A percentile compares a stretch with the other conserved stretches of the same genome.
Evolutionary conservation across 73 alveolate species (phyloP).

Genomic region (Diophrys sp.): DNA sequence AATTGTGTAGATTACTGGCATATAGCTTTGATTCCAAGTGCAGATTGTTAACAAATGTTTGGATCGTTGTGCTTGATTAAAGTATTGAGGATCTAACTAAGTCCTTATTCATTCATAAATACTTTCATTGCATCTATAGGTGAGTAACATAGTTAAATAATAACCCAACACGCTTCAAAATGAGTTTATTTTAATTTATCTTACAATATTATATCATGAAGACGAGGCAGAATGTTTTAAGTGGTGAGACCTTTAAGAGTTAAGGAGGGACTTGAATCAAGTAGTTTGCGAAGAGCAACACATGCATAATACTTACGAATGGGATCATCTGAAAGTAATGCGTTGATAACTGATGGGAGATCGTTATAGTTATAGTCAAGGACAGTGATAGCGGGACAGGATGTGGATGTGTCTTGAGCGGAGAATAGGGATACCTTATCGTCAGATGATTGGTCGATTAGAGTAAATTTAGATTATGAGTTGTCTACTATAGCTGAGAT

Average conservation of each 20-base stretch:
- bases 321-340: neutral
- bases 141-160: neutral
- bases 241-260: neutral
- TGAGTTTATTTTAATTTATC: neutral
- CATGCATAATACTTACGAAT: neutral
- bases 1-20: too few relatives aligned
- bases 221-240: neutral
- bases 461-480: neutral
- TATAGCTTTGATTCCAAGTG: too few relatives aligned
- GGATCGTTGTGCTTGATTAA: neutral
- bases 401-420: neutral
- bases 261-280: neutral
- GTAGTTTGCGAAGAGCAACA: neutral
- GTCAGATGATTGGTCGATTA: too few relatives aligned
- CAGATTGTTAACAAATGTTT: too few relatives aligned
- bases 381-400: neutral
- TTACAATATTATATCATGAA: neutral
- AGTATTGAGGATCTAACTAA: neutral
- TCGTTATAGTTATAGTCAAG: neutral
- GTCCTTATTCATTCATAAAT: neutral
- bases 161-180: neutral
- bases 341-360: neutral
- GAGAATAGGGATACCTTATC: neutral
- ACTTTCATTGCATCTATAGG: neutral
- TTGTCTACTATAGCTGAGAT: neutral